Conservation (phyloP, 306 rosid genomes). For the Castanea sativa region DNA sequence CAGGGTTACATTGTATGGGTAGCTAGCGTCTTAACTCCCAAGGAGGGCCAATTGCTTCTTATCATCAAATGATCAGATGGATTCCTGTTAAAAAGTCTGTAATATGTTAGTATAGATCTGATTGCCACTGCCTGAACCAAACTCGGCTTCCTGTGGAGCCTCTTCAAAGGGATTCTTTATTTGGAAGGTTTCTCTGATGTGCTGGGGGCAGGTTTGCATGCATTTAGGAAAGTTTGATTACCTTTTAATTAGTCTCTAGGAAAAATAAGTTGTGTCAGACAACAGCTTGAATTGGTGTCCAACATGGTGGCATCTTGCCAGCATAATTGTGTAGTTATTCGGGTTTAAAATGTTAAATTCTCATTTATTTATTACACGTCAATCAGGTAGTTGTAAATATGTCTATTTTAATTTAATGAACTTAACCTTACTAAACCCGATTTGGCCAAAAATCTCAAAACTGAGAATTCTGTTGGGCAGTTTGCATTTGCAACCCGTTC, state of each 20-base stretch:
- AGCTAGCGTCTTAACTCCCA: constrained; percentile 11
- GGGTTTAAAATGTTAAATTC: background rate
- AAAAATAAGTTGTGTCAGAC: constrained; percentile 17
- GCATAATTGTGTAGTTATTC: constrained; percentile 21
- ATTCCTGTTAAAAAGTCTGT: constrained; percentile 17
- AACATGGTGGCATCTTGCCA: constrained; percentile 26
- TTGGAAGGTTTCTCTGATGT: constrained; percentile 17
- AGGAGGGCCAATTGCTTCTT: constrained; percentile 17
- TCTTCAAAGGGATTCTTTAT: constrained; percentile 13
- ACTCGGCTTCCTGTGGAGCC: constrained; percentile 31
- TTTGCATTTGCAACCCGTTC: too few relatives aligned
- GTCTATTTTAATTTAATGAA: background rate
- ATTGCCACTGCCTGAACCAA: constrained; percentile 24
- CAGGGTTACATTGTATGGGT: constrained; percentile 34
- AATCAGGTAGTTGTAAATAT: constrained; percentile 5
- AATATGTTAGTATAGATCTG: constrained; percentile 20
- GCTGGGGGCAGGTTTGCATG: constrained; percentile 25
- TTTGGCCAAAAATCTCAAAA: background rate
- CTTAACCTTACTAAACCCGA: background rate
- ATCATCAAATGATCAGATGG: constrained; percentile 26
- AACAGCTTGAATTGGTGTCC: constrained; percentile 7
- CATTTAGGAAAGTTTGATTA: background rate
- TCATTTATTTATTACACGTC: background rate
- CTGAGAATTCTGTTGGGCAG: background rate
- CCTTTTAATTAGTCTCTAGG: constrained; percentile 8